Evolutionary conservation across 805 yeast genomes (phyloP).

Genomic region (Metschnikowia matae): DNA sequence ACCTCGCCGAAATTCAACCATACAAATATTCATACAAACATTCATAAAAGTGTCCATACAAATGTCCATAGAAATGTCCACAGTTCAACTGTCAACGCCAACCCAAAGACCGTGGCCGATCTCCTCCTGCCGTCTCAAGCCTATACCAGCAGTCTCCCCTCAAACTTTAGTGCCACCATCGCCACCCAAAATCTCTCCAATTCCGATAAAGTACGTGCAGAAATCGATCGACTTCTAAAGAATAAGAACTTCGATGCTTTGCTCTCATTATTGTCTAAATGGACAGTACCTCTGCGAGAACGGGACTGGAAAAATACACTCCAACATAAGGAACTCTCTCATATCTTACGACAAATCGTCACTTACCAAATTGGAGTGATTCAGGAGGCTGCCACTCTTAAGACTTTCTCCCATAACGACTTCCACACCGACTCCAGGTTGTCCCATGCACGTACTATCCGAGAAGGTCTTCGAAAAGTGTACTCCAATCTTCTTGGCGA

Average conservation of each 20-base stretch:
- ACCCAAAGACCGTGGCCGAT: neutral
- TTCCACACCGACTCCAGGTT: neutral
- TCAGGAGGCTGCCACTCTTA: slow-evolving; percentile 8
- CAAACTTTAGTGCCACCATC: neutral
- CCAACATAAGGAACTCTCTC: slow-evolving; percentile 12
- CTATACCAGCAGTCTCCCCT: neutral
- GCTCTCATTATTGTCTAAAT: slow-evolving; percentile 7
- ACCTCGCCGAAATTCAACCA: neutral
- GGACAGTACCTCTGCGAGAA: slow-evolving; percentile 10
- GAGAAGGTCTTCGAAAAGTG: slow-evolving; percentile 14
- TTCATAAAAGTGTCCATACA: too few relatives aligned
- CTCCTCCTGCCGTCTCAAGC: neutral
- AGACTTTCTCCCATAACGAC: neutral
- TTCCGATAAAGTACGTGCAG: slow-evolving; percentile 1
- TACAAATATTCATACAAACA: too few relatives aligned
- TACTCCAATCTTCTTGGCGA: slow-evolving; percentile 13
- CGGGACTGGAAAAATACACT: slow-evolving; percentile 11
- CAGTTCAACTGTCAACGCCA: neutral
- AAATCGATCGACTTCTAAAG: slow-evolving; percentile 10
- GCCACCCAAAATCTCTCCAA: neutral
- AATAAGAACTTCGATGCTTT: slow-evolving; percentile 7
- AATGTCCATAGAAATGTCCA: neutral
- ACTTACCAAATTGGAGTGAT: slow-evolving; percentile 12
- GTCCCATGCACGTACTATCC: slow-evolving; percentile 11
- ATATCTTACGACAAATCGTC: slow-evolving; percentile 10